Evolutionary conservation across 257 asterid genomes (phyloP).

Genomic region (Paulownia fortunei): DNA sequence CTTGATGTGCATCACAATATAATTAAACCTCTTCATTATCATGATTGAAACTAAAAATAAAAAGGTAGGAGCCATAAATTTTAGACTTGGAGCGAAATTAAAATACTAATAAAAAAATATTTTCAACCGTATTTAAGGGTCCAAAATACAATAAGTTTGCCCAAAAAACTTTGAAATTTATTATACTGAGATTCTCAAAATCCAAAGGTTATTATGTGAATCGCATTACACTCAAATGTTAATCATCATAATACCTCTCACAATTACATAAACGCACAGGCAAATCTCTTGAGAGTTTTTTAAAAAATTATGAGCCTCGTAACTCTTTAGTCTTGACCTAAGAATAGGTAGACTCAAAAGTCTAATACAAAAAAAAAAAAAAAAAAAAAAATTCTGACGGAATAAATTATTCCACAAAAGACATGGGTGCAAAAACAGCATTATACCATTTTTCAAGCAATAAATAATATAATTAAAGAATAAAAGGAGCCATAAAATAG

Average conservation of each 20-base stretch:
- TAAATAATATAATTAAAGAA: not conserved
- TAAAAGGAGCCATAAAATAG: not conserved
- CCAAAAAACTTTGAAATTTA: not conserved
- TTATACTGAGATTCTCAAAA: not conserved
- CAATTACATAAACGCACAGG: not conserved
- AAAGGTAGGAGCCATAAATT: too few species aligned
- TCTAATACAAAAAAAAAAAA: not conserved
- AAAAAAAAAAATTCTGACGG: too few species aligned
- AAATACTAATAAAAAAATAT: too few species aligned
- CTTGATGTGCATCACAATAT: conserved; percentile 2
- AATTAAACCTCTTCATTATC: not conserved
- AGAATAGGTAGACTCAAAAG: not conserved
- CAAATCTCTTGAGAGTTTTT: too few species aligned
- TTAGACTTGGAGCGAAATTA: too few species aligned
- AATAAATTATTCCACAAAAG: not conserved
- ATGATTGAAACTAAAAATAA: not conserved
- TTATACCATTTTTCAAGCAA: not conserved
- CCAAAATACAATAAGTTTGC: not conserved
- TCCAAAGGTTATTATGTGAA: not conserved
- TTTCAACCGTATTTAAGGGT: too few species aligned
- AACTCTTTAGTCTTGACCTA: too few species aligned
- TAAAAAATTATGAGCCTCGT: too few species aligned
- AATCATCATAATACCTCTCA: not conserved
- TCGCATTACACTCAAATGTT: not conserved
- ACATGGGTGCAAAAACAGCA: conserved; percentile 1